Evolutionary conservation across 2,329 filamentous ascomycete genomes (phyloP).

Genomic region (Colletotrichum ledebouriae): DNA sequence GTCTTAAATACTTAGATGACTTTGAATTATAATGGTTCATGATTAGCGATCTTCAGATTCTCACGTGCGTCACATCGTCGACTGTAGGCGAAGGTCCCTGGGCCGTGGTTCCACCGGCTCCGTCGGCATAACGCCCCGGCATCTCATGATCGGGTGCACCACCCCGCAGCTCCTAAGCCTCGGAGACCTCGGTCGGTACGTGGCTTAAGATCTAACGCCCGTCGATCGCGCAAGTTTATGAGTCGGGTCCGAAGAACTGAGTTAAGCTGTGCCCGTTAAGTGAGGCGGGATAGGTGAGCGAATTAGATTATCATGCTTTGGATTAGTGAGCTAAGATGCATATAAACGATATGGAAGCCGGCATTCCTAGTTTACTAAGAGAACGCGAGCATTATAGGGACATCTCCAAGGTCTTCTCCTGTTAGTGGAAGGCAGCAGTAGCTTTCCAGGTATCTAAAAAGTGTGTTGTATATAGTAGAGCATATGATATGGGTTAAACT

Average conservation of each 20-base stretch:
- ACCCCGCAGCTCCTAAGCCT: conserved; percentile 2
- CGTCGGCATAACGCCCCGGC: conserved; percentile 20
- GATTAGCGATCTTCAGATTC: neutral
- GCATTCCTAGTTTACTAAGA: neutral
- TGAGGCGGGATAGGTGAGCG: neutral
- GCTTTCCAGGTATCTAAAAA: too few species aligned
- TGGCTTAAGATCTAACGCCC: neutral
- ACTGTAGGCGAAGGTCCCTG: neutral
- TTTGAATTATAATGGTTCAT: neutral
- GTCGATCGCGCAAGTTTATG: neutral
- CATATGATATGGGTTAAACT: too few species aligned
- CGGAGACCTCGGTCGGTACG: neutral
- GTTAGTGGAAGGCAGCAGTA: too few species aligned
- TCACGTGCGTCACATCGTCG: conserved; percentile 3
- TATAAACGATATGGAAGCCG: neutral
- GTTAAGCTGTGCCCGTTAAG: neutral
- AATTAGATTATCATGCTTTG: neutral
- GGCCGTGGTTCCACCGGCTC: conserved; percentile 11
- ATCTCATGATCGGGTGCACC: conserved; percentile 2
- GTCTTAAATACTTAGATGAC: neutral
- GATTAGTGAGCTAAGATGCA: neutral
- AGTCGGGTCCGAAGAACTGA: neutral
- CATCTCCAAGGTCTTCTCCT: too few species aligned
- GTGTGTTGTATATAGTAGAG: too few species aligned
- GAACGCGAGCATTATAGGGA: too few species aligned